These are phyloP conservation scores for Coemansia aciculifera DNA, from an alignment of 192 early-diverging fungal genomes.

Conservation along the genomic window DNA sequence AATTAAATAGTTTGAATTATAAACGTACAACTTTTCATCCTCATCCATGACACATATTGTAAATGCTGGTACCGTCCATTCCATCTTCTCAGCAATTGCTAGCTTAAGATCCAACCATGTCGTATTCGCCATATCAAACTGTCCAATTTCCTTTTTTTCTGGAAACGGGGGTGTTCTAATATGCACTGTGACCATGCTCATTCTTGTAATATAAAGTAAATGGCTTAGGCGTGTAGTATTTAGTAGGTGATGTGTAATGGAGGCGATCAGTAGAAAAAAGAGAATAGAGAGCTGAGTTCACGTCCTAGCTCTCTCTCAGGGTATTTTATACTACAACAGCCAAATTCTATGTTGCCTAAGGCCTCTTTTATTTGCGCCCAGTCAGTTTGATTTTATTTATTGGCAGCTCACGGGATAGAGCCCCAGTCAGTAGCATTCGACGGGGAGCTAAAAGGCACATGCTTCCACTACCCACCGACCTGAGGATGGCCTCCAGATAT, in stretches of 20 bases:
- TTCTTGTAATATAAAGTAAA: not conserved
- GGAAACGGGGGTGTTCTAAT: not conserved
- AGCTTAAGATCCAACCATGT: not conserved
- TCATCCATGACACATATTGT: not conserved
- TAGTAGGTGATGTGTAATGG: not conserved
- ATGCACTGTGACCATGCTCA: not conserved
- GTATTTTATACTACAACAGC: not conserved
- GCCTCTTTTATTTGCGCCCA: not conserved
- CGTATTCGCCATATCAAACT: not conserved
- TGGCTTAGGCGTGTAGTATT: not conserved
- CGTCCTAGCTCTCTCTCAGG: not conserved
- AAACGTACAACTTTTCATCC: not conserved
- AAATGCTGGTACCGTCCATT: not conserved
- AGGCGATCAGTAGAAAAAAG: not conserved
- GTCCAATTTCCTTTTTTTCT: not conserved
- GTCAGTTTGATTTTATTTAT: not conserved
- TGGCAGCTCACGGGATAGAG: not conserved
- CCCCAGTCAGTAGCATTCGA: not conserved
- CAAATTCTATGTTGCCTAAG: not conserved
- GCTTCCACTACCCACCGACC: not conserved
- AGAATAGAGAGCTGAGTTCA: not conserved
- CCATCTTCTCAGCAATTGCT: not conserved
- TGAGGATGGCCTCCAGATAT: not conserved
- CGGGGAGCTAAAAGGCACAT: not conserved
- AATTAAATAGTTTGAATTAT: not conserved